Percentiles rank a stretch among this genome's conserved stretches.
Conservation (phyloP, 2,329 filamentous ascomycete genomes). For the Helotiales sp. region DNA sequence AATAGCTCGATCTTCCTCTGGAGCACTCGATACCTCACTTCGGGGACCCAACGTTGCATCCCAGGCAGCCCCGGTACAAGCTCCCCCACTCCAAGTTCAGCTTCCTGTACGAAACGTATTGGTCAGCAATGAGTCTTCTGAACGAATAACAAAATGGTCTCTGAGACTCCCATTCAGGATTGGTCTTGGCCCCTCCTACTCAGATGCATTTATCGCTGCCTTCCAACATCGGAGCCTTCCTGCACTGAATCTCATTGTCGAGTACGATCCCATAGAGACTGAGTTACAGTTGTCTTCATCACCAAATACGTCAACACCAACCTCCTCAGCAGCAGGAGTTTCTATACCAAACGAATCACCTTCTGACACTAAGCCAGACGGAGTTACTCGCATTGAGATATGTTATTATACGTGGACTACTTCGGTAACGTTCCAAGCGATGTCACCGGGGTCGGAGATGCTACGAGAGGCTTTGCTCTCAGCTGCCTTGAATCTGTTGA, state of each 20-base stretch:
- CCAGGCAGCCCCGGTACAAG: not conserved
- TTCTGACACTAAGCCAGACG: not conserved
- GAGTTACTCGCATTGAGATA: conserved; percentile 10
- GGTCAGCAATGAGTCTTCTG: not conserved
- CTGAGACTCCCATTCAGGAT: conserved; percentile 17
- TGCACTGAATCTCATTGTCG: not conserved
- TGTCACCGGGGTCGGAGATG: conserved; percentile 12
- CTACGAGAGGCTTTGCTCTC: conserved; percentile 18
- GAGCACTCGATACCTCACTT: not conserved
- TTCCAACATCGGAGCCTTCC: conserved; percentile 15
- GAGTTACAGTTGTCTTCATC: not conserved
- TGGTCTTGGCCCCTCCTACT: conserved; percentile 12
- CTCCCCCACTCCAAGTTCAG: not conserved
- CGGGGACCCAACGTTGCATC: not conserved
- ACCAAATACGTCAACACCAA: not conserved
- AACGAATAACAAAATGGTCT: conserved; percentile 8
- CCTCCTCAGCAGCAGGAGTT: too few relatives aligned
- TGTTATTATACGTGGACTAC: conserved; percentile 18
- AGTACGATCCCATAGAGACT: not conserved
- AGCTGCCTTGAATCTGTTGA: conserved; percentile 12
- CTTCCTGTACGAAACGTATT: conserved; percentile 2
- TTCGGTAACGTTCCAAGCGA: conserved; percentile 11
- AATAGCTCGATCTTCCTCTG: not conserved
- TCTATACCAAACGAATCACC: not conserved
- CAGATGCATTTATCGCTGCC: conserved; percentile 15